Percentiles rank a stretch among this genome's conserved stretches.
Conservation (phyloP, 495 filamentous ascomycete species). For the Neurospora terricola region DNA sequence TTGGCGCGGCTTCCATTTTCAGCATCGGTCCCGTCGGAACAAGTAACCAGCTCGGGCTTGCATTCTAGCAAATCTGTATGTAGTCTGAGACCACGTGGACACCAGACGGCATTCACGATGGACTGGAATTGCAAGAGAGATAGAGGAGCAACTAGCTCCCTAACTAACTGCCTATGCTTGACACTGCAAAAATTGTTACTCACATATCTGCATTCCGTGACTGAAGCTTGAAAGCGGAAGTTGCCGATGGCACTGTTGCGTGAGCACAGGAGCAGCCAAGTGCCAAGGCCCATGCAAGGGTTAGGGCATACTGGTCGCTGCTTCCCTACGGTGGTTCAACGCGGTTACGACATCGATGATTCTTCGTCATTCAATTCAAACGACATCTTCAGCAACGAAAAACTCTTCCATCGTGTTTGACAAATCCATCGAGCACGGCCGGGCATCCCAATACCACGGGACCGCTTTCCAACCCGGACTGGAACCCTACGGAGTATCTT, state of each 20-base stretch:
- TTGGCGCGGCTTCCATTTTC: neutral
- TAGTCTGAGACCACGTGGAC: neutral
- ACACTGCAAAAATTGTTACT: neutral
- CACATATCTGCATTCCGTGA: neutral
- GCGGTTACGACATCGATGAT: neutral
- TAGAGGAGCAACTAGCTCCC: neutral
- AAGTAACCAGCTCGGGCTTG: neutral
- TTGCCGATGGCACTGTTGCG: neutral
- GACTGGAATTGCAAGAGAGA: neutral
- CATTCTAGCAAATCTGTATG: neutral
- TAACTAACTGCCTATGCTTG: too few relatives aligned
- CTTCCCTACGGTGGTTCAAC: neutral
- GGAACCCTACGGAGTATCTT: neutral
- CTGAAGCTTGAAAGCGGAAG: neutral
- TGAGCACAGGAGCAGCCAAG: neutral
- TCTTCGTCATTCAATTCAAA: neutral
- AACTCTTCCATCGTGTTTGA: neutral
- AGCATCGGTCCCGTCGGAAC: neutral
- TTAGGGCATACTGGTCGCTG: neutral
- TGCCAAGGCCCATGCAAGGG: neutral
- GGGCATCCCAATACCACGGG: neutral
- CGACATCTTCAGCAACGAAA: neutral
- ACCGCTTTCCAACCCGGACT: neutral
- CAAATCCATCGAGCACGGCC: neutral
- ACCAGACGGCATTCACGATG: neutral